A percentile compares a stretch with the other conserved stretches of the same genome.
phyloP scores from a whole-genome alignment of 768 basidiomycete species.

The Leccinum truebloodii region DNA sequence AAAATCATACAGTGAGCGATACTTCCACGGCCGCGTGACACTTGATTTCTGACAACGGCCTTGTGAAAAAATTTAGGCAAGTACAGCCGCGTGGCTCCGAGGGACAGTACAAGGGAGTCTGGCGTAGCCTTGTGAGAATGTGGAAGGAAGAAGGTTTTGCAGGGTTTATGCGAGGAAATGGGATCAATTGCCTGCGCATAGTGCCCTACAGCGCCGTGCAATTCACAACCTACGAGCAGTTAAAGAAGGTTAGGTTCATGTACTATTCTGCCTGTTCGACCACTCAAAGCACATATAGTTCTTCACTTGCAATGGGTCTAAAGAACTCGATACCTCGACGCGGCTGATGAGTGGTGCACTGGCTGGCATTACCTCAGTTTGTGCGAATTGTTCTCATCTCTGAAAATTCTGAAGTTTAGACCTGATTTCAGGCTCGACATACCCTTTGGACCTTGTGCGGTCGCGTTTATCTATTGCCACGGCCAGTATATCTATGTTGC shows the following conservation, averaged over 20 bases:
- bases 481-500: slow-evolving; percentile 59
- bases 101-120: slow-evolving; percentile 81
- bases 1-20: slow-evolving; percentile 92
- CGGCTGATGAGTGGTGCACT: slow-evolving; percentile 84
- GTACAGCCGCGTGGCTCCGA: slow-evolving; percentile 73
- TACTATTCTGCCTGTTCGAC: slow-evolving; percentile 3
- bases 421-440: slow-evolving; percentile 64
- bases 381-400: slow-evolving; percentile 47
- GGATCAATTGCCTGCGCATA: slow-evolving; percentile 89
- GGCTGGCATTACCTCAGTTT: slow-evolving; percentile 93
- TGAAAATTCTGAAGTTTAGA: slow-evolving; percentile 11
- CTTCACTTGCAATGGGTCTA: slow-evolving; percentile 69
- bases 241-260: slow-evolving; percentile 66
- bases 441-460: slow-evolving; percentile 92
- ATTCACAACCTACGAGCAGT: slow-evolving; percentile 85
- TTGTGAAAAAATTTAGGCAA: slow-evolving; percentile 55
- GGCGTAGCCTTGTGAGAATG: slow-evolving; percentile 77
- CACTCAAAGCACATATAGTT: slow-evolving; percentile 46
- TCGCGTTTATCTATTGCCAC: slow-evolving; percentile 92
- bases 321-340: slow-evolving; percentile 84
- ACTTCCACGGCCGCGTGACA: neutral
- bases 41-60: slow-evolving; percentile 3
- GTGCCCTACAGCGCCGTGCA: slow-evolving; percentile 91
- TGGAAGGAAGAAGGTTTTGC: slow-evolving; percentile 92
- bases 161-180: slow-evolving; percentile 94